Evolutionary conservation across 1,284 basidiomycete genomes (phyloP), one percentile per base, ranked within the genome.

Genomic region (Psilocybe mexicana): DNA sequence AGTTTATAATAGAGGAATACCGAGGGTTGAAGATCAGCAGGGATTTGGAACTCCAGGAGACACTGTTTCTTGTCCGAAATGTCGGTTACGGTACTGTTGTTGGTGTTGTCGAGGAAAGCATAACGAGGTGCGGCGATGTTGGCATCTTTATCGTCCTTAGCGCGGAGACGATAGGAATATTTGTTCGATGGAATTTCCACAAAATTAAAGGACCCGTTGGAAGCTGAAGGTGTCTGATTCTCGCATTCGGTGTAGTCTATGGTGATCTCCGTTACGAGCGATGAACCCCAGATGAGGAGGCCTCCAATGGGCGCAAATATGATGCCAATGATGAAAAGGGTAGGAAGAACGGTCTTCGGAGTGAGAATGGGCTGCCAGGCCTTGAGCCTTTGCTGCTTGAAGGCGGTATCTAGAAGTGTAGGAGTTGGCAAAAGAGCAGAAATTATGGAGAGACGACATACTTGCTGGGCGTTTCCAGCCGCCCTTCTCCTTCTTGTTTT

Each of bases 341-440:
- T 96, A 4, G 97, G 97, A 10, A 99, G 83, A 12, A 99, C 97
- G 1, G 95, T 96, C 74, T 94, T 94, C 2, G 97, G 97, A 0
- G 96, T 98, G 43, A 99, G 83, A 71, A 99, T 98, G 18, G 97
- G 97, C 81, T 99, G 97, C 97, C 97, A 99, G 68, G 97, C 97
- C 79, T 98, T 98, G 70, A 99, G 85, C 57, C 97, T 92, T 76
- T 99, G 97, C 74, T 99, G 97, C 79, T 98, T 98, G 86, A 98
- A 98, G 45, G 96, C 96, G 52, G 96, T 99, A 76, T 98, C 94
- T 85, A 60, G 33, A 33, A 54, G 45, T 55, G 23, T 35, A 51
- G 54, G 59, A 61, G 44, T 50, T 62, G 26, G 52, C 54, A 85
- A 69, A 44, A 58, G 26, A 43, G 45, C 24, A 11, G 26, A 42